These are phyloP conservation scores for Sporothrix schenckii DNA, from an alignment of 2,329 filamentous ascomycete species.

Conservation along the genomic window DNA sequence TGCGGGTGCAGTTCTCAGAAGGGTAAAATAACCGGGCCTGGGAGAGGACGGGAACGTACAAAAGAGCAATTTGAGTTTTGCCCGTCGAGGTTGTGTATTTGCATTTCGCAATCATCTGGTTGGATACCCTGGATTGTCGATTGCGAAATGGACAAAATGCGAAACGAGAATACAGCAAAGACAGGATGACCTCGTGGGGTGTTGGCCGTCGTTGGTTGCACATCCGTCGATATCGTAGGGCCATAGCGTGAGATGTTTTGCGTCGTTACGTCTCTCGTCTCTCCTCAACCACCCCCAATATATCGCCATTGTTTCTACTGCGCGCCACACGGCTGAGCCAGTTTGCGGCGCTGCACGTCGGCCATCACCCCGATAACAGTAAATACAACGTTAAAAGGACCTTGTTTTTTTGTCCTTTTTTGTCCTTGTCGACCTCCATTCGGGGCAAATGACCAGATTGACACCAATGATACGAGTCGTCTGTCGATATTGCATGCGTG, in stretches of 20 bases:
- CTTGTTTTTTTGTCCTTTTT: too few relatives aligned
- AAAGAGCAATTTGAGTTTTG: constrained; percentile 3
- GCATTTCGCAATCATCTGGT: neutral
- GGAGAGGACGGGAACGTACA: neutral
- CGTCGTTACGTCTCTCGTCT: neutral
- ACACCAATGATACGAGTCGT: constrained; percentile 8
- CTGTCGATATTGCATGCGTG: constrained; percentile 2
- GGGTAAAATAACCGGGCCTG: neutral
- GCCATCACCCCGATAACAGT: constrained; percentile 1
- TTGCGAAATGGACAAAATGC: neutral
- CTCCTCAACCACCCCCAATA: neutral
- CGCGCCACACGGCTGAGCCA: constrained; percentile 12
- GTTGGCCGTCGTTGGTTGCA: constrained; percentile 9
- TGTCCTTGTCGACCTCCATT: neutral
- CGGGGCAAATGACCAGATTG: constrained; percentile 4
- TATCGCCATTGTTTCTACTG: neutral
- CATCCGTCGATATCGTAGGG: constrained; percentile 13
- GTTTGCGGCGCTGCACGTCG: constrained; percentile 15
- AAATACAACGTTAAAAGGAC: constrained; percentile 13
- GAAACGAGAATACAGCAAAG: neutral
- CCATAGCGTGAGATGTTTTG: neutral
- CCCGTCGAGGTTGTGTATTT: neutral
- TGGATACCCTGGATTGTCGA: neutral
- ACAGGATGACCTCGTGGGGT: neutral
- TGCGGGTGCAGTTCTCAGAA: neutral